Percentiles rank a stretch among this genome's conserved stretches.
These are phyloP conservation scores for Curvularia verruculosa DNA, from an alignment of 2,329 filamentous ascomycete species.

Conservation along the genomic window DNA sequence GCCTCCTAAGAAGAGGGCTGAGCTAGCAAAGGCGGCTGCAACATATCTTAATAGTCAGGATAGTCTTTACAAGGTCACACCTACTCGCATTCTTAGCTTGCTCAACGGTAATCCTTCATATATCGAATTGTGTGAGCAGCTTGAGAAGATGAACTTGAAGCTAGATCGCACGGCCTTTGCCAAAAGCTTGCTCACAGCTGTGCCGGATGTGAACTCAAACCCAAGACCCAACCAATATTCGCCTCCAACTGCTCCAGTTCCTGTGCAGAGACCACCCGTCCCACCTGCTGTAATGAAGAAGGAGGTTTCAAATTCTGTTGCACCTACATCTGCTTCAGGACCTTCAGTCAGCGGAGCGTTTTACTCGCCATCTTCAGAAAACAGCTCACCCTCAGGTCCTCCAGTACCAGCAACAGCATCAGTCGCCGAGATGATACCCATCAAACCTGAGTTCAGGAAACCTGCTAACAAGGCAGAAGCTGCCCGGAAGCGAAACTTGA, in stretches of 20 bases:
- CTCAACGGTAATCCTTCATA: slow-evolving; percentile 63
- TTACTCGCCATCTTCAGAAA: slow-evolving; percentile 25
- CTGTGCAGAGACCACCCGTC: slow-evolving; percentile 20
- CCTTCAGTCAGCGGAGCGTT: slow-evolving; percentile 19
- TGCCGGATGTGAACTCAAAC: slow-evolving; percentile 52
- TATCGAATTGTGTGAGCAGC: slow-evolving; percentile 59
- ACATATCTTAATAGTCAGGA: slow-evolving; percentile 57
- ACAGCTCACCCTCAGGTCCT: slow-evolving; percentile 20
- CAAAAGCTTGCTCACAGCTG: slow-evolving; percentile 55
- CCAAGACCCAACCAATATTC: slow-evolving; percentile 30
- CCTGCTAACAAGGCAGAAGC: slow-evolving; percentile 60
- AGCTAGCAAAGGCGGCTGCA: slow-evolving; percentile 58
- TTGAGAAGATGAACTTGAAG: slow-evolving; percentile 57
- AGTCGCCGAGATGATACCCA: slow-evolving; percentile 43
- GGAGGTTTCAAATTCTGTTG: slow-evolving; percentile 23
- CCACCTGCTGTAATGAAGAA: slow-evolving; percentile 33
- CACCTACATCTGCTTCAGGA: slow-evolving; percentile 24
- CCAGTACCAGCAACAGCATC: slow-evolving; percentile 32
- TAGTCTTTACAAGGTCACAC: slow-evolving; percentile 44
- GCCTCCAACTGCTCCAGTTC: slow-evolving; percentile 16
- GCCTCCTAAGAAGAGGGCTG: slow-evolving; percentile 58
- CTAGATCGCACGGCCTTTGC: slow-evolving; percentile 62
- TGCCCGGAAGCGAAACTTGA: slow-evolving; percentile 62
- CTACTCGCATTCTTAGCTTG: slow-evolving; percentile 53
- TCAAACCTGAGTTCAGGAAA: slow-evolving; percentile 33